phyloP scores from a whole-genome alignment of 345 rosid genomes.

The Euphorbia pulcherrima region DNA sequence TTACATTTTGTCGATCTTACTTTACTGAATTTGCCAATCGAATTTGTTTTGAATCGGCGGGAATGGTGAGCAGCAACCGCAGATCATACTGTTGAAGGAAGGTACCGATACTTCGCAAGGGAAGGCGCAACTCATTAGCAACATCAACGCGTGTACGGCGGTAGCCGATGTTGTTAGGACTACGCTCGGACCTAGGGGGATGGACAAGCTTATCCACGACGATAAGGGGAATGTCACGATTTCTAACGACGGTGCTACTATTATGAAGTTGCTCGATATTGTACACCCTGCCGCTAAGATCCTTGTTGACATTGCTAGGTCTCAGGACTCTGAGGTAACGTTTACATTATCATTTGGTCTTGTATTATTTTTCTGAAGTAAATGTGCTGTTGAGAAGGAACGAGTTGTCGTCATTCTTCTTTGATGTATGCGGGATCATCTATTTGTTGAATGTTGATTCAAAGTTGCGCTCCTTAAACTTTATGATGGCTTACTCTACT shows the following conservation, averaged over 20 bases:
- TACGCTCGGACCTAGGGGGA: slow-evolving; percentile 94
- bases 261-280: slow-evolving; percentile 94
- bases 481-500: too few relatives aligned
- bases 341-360: not conserved
- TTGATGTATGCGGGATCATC: not conserved
- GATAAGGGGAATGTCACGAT: slow-evolving; percentile 89
- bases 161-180: slow-evolving; percentile 85
- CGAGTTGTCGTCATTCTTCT: not conserved
- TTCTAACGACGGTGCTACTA: slow-evolving; percentile 97
- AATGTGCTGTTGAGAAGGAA: not conserved
- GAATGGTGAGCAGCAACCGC: slow-evolving; percentile 74
- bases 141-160: slow-evolving; percentile 94
- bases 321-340: slow-evolving; percentile 92
- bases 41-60: not conserved
- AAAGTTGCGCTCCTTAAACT: not conserved
- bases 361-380: too few relatives aligned
- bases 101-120: slow-evolving; percentile 99
- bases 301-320: slow-evolving; percentile 97
- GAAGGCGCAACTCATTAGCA: slow-evolving; percentile 87
- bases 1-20: not conserved
- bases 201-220: slow-evolving; percentile 98
- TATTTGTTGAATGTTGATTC: not conserved
- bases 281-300: slow-evolving; percentile 98
- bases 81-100: slow-evolving; percentile 95
- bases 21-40: not conserved